These are phyloP conservation scores for Dovyalis caffra DNA, from an alignment of 345 rosid species.

Conservation along the genomic window DNA sequence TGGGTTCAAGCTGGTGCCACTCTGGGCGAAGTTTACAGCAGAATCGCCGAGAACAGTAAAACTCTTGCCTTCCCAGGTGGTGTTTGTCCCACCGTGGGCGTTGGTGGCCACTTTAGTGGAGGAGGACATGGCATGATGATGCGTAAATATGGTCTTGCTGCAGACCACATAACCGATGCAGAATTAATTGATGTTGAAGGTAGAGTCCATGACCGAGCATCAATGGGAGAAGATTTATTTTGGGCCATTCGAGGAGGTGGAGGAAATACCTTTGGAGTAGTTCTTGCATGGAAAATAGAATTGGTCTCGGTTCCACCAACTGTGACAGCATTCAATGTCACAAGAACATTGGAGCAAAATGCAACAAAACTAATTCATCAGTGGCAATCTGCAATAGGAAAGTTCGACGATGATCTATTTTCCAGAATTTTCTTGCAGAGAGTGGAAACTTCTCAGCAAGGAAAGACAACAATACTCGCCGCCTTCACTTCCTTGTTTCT, in stretches of 20 bases:
- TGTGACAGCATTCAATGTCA: slow-evolving; percentile 13
- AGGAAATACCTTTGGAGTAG: slow-evolving; percentile 21
- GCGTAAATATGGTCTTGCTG: slow-evolving; percentile 21
- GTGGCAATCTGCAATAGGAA: slow-evolving; percentile 14
- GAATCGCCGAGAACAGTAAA: slow-evolving; percentile 13
- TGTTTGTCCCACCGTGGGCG: slow-evolving; percentile 22
- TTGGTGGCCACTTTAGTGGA: slow-evolving; percentile 18
- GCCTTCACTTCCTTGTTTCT: slow-evolving; percentile 13
- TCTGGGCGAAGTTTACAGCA: slow-evolving; percentile 18
- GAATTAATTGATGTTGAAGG: slow-evolving; percentile 6
- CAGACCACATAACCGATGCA: slow-evolving; percentile 16
- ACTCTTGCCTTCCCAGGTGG: slow-evolving; percentile 15
- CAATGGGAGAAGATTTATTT: slow-evolving; percentile 25
- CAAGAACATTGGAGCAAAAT: slow-evolving; percentile 8
- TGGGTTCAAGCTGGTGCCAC: slow-evolving; percentile 24
- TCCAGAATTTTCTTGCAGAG: background rate
- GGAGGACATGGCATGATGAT: slow-evolving; percentile 19
- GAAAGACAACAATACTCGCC: background rate
- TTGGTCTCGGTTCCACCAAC: slow-evolving; percentile 9
- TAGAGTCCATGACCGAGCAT: slow-evolving; percentile 9
- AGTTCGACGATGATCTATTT: slow-evolving; percentile 5
- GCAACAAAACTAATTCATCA: slow-evolving; percentile 12
- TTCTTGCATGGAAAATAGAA: slow-evolving; percentile 5
- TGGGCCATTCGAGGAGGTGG: slow-evolving; percentile 29
- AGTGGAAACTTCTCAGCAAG: background rate